Evolutionary conservation across 2,329 filamentous ascomycete genomes (phyloP).

Genomic region (Sclerotinia spermophila): DNA sequence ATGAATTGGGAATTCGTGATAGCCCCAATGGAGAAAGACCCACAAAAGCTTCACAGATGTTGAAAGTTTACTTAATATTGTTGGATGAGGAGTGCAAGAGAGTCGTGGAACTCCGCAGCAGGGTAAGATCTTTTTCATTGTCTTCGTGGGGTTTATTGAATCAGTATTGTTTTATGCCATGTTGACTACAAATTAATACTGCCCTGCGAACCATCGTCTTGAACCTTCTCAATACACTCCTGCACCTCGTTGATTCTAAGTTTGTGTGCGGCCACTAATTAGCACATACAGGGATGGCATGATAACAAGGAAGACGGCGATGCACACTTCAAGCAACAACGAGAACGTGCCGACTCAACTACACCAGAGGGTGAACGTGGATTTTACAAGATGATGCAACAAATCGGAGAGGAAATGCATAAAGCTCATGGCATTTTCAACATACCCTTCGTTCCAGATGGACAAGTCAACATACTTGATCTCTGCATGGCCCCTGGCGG

Average conservation of each 20-base stretch:
- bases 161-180: background rate
- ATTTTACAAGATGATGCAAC: constrained; percentile 45
- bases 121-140: constrained; percentile 19
- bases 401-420: constrained; percentile 44
- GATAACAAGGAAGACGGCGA: constrained; percentile 46
- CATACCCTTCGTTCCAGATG: background rate
- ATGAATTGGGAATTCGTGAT: constrained; percentile 3
- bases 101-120: constrained; percentile 24
- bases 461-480: constrained; percentile 28
- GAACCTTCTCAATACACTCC: background rate
- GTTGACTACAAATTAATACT: background rate
- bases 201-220: no score
- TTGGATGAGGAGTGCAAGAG: constrained; percentile 24
- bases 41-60: constrained; percentile 15
- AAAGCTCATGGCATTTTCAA: constrained; percentile 19
- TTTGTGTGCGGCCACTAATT: background rate
- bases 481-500: constrained; percentile 32
- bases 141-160: background rate
- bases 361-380: constrained; percentile 22
- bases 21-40: background rate
- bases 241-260: background rate
- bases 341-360: constrained; percentile 39
- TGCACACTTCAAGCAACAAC: constrained; percentile 42
- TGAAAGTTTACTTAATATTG: constrained; percentile 26
- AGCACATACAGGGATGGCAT: constrained; percentile 38